Conservation (phyloP, 1,284 basidiomycete species). For the Pholiota adiposa region DNA sequence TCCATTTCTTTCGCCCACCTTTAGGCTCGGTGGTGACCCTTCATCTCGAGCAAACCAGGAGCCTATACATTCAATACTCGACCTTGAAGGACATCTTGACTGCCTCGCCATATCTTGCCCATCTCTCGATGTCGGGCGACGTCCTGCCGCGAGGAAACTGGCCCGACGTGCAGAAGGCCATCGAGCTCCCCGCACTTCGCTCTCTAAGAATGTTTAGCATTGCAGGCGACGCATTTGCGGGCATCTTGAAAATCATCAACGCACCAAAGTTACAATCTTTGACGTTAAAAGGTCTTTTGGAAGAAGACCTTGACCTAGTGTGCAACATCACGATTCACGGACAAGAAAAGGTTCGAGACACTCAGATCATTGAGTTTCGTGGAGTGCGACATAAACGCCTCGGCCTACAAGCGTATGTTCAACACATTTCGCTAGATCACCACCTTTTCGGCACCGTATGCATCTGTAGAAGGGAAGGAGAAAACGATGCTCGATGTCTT, state of each 20-base stretch:
- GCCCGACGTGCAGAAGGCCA: conserved; percentile 19
- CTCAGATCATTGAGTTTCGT: conserved; percentile 38
- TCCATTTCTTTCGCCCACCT: conserved; percentile 42
- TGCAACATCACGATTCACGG: conserved; percentile 22
- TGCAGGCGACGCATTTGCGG: conserved; percentile 35
- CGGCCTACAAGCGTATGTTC: conserved; percentile 35
- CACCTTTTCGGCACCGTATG: conserved; percentile 33
- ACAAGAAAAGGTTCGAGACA: conserved; percentile 31
- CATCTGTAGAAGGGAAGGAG: conserved; percentile 20
- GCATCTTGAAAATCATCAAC: conserved; percentile 37
- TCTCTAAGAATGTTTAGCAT: conserved; percentile 42
- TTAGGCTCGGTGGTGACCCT: conserved; percentile 40
- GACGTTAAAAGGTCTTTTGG: conserved; percentile 40
- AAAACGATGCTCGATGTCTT: conserved; percentile 23
- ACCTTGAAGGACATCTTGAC: conserved; percentile 36
- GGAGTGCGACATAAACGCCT: conserved; percentile 39
- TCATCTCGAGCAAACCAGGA: conserved; percentile 45
- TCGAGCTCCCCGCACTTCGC: conserved; percentile 37
- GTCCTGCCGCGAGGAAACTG: conserved; percentile 30
- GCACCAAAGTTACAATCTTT: conserved; percentile 41
- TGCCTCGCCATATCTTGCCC: conserved; percentile 30
- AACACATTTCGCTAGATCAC: conserved; percentile 36
- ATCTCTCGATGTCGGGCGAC: conserved; percentile 46
- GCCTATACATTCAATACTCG: conserved; percentile 33
- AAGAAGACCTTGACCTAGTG: conserved; percentile 39